These are phyloP conservation scores for Fusarium beomiforme DNA, from an alignment of 2,329 filamentous ascomycete genomes.

Conservation along the genomic window DNA sequence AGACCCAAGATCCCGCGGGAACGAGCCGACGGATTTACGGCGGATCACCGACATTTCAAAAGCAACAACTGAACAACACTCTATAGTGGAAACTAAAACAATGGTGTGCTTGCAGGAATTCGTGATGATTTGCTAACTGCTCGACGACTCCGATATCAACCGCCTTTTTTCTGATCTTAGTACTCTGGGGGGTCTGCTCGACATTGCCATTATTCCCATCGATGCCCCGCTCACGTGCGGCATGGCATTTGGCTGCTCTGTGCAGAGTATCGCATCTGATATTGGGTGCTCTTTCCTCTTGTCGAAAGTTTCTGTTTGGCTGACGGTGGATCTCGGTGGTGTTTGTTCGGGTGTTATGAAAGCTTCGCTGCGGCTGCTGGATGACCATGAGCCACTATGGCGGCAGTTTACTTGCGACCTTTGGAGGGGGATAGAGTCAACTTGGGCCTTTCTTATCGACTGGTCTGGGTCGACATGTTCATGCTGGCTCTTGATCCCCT, in stretches of 20 bases:
- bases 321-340: constrained; percentile 2
- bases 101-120: not conserved
- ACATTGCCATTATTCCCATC: not conserved
- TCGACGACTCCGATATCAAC: constrained; percentile 13
- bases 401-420: not conserved
- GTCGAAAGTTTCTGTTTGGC: not conserved
- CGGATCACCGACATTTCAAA: constrained; percentile 1
- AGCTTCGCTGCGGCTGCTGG: constrained; percentile 12
- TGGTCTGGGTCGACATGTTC: not conserved
- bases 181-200: constrained; percentile 2
- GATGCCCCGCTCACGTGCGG: not conserved
- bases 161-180: not conserved
- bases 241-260: not conserved
- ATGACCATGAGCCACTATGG: not conserved
- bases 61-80: not conserved
- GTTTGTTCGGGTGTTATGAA: constrained; percentile 20
- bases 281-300: not conserved
- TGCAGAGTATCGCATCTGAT: not conserved
- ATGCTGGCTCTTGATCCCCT: not conserved
- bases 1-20: constrained; percentile 14
- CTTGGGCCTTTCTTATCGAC: not conserved
- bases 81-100: too few relatives aligned
- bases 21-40: constrained; percentile 36
- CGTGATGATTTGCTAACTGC: constrained; percentile 26
- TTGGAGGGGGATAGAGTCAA: not conserved